Evolutionary conservation across 441 rosid species (phyloP), one percentile per base, ranked within the genome.

Genomic region (Gossypium davidsonii): DNA sequence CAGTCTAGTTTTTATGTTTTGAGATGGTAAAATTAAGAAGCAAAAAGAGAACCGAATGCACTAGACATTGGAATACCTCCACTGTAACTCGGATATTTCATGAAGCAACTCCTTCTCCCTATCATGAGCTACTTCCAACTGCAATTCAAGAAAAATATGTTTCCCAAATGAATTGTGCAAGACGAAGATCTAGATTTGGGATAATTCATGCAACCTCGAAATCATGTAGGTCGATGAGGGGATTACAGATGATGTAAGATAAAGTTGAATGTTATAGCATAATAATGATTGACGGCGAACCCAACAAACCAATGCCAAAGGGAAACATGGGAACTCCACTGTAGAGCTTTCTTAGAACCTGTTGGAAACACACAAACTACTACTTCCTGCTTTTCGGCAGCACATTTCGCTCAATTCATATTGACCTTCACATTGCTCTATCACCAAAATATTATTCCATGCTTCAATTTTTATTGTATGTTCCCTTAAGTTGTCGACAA

Each of bases 51-150:
- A 21, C 6, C 56, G 4, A 9, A 71, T 8, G 61, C 52, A 42
- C 20, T 2, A 51, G 8, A 23, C 48, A 60, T 78, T 1, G 5
- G 11, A 56, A 58, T 89, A 92, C 98, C 95, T 94, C 91, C 92
- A 92, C 56, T 86, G 95, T 73, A 94, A 78, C 2, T 94, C 98
- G 1, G 97, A 89, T 80, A 90, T 78, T 79, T 92, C 97, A 17
- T 87, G 89, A 78, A 94, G 91, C 69, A 92, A 79, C 52, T 90
- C 98, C 82, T 86, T 90, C 81, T 94, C 98, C 85, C 91, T 86
- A 60, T 94, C 97, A 62, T 92, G 91, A 52, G 95, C 89, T 65
- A 89, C 89, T 84, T 94, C 98, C 53, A 94, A 86, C 98, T 94
- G 87, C 62, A 81, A 78, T 23, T 78, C 68, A 79, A 25, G 37